These are phyloP conservation scores for Suillus spraguei DNA, from an alignment of 768 basidiomycete genomes.

Conservation along the genomic window DNA sequence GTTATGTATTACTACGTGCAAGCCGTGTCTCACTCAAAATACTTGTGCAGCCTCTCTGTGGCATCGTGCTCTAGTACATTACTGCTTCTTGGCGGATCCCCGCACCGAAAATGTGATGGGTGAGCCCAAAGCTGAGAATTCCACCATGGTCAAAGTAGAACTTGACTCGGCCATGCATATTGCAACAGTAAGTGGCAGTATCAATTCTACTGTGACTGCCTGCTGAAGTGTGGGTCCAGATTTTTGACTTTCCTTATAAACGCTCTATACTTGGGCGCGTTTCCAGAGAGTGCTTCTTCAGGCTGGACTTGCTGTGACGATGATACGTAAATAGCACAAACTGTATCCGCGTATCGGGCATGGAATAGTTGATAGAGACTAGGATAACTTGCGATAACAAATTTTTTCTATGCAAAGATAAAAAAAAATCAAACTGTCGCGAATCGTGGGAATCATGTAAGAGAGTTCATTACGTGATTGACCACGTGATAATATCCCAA, in stretches of 20 bases:
- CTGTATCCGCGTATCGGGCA: background rate
- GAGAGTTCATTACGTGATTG: background rate
- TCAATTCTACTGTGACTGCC: no score
- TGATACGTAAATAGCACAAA: background rate
- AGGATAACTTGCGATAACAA: no score
- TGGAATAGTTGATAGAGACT: no score
- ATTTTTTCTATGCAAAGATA: no score
- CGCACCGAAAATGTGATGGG: conserved; percentile 43
- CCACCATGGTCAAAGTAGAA: conserved; percentile 29
- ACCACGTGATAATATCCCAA: background rate
- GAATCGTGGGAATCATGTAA: no score
- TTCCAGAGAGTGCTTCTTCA: conserved; percentile 28
- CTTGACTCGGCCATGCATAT: conserved; percentile 23
- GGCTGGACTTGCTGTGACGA: conserved; percentile 21
- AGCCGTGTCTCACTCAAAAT: background rate
- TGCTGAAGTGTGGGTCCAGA: conserved; percentile 12
- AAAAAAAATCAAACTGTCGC: no score
- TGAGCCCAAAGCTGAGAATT: conserved; percentile 42
- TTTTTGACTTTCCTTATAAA: conserved; percentile 31
- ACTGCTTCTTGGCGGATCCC: conserved; percentile 45
- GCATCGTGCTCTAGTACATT: conserved; percentile 40
- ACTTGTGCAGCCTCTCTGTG: conserved; percentile 18
- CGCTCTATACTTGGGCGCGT: conserved; percentile 19
- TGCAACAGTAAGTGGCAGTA: conserved; percentile 18
- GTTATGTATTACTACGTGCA: conserved; percentile 17